Percentiles rank a stretch among this genome's conserved stretches.
Conservation (phyloP, 2,329 filamentous ascomycete species). For the Paraconiothyrium brasiliense region DNA sequence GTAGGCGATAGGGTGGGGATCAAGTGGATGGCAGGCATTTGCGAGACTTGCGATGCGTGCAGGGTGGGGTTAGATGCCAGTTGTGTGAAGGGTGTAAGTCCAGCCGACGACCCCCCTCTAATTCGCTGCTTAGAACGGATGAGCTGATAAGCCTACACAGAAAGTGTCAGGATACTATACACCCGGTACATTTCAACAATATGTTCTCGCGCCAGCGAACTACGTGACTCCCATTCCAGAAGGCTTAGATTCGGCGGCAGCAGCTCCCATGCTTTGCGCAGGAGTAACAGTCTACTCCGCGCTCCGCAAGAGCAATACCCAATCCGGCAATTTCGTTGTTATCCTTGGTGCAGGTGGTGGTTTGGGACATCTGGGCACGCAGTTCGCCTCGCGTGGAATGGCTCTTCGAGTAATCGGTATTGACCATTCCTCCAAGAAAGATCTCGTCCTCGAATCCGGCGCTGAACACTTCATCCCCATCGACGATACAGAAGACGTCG, state of each 20-base stretch:
- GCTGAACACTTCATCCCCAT: constrained; percentile 74
- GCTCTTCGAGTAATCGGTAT: constrained; percentile 72
- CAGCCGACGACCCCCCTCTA: not conserved
- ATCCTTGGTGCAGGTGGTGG: constrained; percentile 68
- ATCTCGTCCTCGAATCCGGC: constrained; percentile 66
- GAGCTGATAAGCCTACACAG: constrained; percentile 23
- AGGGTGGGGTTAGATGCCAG: constrained; percentile 56
- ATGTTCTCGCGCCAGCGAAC: constrained; percentile 69
- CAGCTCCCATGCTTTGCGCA: constrained; percentile 73
- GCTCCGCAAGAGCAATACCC: constrained; percentile 67
- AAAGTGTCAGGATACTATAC: constrained; percentile 72
- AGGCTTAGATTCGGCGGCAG: constrained; percentile 64
- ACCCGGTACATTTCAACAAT: constrained; percentile 78
- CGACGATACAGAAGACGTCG: constrained; percentile 61
- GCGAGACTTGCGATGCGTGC: constrained; percentile 53
- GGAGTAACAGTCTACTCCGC: constrained; percentile 73
- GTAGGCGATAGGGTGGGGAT: constrained; percentile 75
- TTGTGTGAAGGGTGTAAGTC: constrained; percentile 45
- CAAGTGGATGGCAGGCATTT: constrained; percentile 71
- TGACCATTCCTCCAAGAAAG: constrained; percentile 72
- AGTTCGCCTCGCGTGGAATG: constrained; percentile 69
- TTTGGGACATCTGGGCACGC: constrained; percentile 70
- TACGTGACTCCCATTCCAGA: constrained; percentile 78
- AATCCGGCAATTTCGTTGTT: constrained; percentile 68
- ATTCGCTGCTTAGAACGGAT: not conserved